Conservation (phyloP, 2,329 filamentous ascomycete species). For the Fusarium hostae region DNA sequence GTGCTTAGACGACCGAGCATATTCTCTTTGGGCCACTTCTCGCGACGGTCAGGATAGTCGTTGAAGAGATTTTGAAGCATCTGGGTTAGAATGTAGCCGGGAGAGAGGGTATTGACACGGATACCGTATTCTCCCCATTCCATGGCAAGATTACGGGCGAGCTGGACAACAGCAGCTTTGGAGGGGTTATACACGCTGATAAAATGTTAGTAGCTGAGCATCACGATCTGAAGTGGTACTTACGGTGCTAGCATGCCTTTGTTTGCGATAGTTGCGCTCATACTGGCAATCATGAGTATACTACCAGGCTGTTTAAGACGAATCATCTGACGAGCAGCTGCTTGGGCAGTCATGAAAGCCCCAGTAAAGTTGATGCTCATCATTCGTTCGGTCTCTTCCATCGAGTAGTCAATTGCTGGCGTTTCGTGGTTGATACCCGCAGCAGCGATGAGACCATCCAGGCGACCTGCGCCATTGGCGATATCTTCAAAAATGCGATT, state of each 20-base stretch:
- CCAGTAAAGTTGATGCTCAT: conserved; percentile 90
- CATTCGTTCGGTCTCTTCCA: conserved; percentile 80
- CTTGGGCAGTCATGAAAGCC: conserved; percentile 85
- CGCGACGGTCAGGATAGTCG: conserved; percentile 74
- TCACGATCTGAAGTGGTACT: conserved; percentile 43
- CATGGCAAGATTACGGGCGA: conserved; percentile 74
- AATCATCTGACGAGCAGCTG: conserved; percentile 82
- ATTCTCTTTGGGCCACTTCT: conserved; percentile 83
- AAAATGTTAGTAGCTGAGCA: not conserved
- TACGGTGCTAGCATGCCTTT: conserved; percentile 69
- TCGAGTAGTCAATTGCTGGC: conserved; percentile 81
- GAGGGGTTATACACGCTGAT: conserved; percentile 77
- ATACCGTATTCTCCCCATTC: conserved; percentile 81
- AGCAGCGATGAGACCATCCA: conserved; percentile 81
- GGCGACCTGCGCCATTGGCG: conserved; percentile 73
- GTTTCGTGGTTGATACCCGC: conserved; percentile 85
- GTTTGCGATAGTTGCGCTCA: conserved; percentile 76
- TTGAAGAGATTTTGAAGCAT: conserved; percentile 87
- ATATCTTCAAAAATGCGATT: conserved; percentile 76
- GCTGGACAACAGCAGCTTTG: conserved; percentile 79
- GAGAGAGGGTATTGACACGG: conserved; percentile 83
- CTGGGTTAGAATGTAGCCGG: conserved; percentile 81
- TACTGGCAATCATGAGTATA: conserved; percentile 75
- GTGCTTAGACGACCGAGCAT: conserved; percentile 79
- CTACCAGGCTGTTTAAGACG: conserved; percentile 67